Evolutionary conservation across 2,329 filamentous ascomycete genomes (phyloP).

Genomic region (Sordariomycetes sp.): DNA sequence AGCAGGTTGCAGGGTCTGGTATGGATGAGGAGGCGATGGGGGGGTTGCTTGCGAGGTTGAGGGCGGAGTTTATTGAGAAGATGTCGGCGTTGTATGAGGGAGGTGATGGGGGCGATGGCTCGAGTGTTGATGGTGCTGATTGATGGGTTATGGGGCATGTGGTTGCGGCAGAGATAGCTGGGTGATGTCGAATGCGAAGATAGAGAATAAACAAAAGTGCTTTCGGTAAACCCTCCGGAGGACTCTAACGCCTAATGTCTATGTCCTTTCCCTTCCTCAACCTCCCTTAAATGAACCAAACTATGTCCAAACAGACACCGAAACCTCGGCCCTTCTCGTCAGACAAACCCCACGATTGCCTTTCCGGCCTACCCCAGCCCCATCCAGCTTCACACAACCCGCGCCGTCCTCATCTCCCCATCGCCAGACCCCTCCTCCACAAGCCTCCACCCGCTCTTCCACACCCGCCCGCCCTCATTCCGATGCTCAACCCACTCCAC

Average conservation of each 20-base stretch:
- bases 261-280: no score
- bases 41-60: slow-evolving; percentile 54
- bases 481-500: neutral
- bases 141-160: neutral
- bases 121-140: neutral
- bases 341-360: neutral
- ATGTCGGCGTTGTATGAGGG: slow-evolving; percentile 55
- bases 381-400: neutral
- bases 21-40: slow-evolving; percentile 55
- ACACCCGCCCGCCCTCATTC: neutral
- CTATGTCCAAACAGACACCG: no score
- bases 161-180: no score
- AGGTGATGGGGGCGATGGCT: neutral
- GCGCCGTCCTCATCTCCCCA: neutral
- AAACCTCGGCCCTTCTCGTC: neutral
- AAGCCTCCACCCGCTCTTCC: neutral
- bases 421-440: neutral
- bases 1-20: slow-evolving; percentile 53
- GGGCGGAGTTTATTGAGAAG: slow-evolving; percentile 61
- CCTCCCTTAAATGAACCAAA: no score
- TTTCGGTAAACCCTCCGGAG: no score
- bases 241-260: no score
- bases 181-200: neutral
- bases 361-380: neutral
- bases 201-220: no score